phyloP scores from a whole-genome alignment of 2,329 filamentous ascomycete species.

The Aspergillus eucalypticola region DNA sequence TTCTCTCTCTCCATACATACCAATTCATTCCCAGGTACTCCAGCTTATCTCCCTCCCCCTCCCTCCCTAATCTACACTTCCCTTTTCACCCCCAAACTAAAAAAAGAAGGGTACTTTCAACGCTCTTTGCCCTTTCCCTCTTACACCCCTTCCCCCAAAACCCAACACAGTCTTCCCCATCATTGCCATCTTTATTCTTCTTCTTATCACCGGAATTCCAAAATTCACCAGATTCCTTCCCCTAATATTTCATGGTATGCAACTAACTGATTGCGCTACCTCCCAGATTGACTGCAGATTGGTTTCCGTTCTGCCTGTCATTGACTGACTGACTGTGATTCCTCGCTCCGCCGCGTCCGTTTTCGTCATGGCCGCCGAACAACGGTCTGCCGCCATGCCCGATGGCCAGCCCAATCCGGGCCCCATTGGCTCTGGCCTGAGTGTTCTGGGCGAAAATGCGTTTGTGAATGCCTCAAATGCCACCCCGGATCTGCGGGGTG shows the following conservation, averaged over 20 bases:
- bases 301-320: background rate
- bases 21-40: conserved; percentile 14
- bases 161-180: background rate
- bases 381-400: conserved; percentile 28
- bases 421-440: conserved; percentile 31
- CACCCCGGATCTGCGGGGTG: conserved; percentile 29
- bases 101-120: background rate
- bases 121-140: background rate
- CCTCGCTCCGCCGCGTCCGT: conserved; percentile 6
- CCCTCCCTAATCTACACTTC: background rate
- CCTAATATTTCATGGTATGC: conserved; percentile 6
- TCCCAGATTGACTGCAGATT: conserved; percentile 11
- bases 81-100: background rate
- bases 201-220: background rate
- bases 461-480: conserved; percentile 31
- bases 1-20: too few relatives aligned
- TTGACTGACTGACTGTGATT: background rate
- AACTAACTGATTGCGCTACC: conserved; percentile 8
- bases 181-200: background rate
- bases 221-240: too few relatives aligned
- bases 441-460: conserved; percentile 28
- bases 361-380: conserved; percentile 28
- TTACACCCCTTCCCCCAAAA: background rate
- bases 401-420: conserved; percentile 33
- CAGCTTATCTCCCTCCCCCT: conserved; percentile 6